phyloP scores from a whole-genome alignment of 306 rosid genomes.

The Echinosophora koreensis region DNA sequence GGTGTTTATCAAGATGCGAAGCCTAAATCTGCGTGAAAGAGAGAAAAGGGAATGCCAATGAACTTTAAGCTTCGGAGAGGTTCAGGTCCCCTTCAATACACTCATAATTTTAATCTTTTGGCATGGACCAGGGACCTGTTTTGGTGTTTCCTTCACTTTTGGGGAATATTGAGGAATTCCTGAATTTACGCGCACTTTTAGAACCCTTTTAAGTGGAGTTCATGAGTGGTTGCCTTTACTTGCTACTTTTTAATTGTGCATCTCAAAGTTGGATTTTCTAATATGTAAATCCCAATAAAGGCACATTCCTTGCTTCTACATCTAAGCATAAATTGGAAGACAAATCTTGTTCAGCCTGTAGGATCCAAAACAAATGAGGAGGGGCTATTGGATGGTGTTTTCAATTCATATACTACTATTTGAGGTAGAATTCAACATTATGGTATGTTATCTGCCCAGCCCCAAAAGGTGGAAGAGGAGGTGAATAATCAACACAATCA shows the following conservation, averaged over 20 bases:
- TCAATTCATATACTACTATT: neutral
- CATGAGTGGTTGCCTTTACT: constrained; percentile 53
- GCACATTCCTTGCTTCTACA: constrained; percentile 36
- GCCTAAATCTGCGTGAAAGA: constrained; percentile 46
- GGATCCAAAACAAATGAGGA: neutral
- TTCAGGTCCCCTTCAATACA: constrained; percentile 37
- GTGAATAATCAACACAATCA: neutral
- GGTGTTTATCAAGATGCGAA: neutral
- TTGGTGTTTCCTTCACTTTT: constrained; percentile 43
- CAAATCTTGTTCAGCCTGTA: neutral
- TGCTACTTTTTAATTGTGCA: constrained; percentile 47
- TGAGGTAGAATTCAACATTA: neutral
- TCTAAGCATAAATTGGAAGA: constrained; percentile 36
- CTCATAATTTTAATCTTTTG: constrained; percentile 45
- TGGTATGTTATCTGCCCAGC: neutral
- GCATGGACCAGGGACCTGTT: constrained; percentile 40
- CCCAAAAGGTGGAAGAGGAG: neutral
- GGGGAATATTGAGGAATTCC: constrained; percentile 54
- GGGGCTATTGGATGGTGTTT: neutral
- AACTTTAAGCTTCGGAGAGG: constrained; percentile 50
- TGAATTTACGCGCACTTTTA: constrained; percentile 69
- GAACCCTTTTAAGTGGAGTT: constrained; percentile 53
- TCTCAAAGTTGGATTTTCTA: constrained; percentile 28
- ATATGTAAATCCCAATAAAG: constrained; percentile 51
- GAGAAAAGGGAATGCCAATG: constrained; percentile 34